phyloP scores from a whole-genome alignment of 2,329 filamentous ascomycete species.

The Cladobotryum protrusum region DNA sequence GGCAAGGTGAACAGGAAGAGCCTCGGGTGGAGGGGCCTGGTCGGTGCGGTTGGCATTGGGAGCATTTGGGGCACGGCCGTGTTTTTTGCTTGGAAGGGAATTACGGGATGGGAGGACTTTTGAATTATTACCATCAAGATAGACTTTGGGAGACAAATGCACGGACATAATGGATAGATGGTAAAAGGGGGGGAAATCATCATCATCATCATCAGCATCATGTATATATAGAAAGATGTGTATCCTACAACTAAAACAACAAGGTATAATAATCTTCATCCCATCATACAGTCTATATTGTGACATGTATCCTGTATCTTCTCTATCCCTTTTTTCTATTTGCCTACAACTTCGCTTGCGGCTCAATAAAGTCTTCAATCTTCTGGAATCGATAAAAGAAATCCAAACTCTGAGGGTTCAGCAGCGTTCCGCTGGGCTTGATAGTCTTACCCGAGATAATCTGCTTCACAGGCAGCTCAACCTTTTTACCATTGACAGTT shows the following conservation, averaged over 20 bases:
- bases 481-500: conserved; percentile 80
- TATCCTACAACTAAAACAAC: too few relatives aligned
- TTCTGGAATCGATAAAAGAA: conserved; percentile 68
- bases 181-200: too few relatives aligned
- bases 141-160: too few relatives aligned
- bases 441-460: conserved; percentile 71
- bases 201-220: too few relatives aligned
- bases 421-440: conserved; percentile 68
- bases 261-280: neutral
- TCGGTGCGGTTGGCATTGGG: too few relatives aligned
- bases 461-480: conserved; percentile 77
- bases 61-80: too few relatives aligned
- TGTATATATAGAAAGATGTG: too few relatives aligned
- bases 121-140: neutral
- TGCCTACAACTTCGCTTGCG: conserved; percentile 25
- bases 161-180: too few relatives aligned
- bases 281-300: neutral
- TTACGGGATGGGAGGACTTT: conserved; percentile 4
- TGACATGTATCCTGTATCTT: neutral
- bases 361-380: conserved; percentile 27
- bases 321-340: neutral
- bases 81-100: too few relatives aligned
- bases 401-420: conserved; percentile 69
- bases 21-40: too few relatives aligned
- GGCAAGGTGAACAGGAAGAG: too few relatives aligned